Base-by-base conservation (phyloP, 2,329 filamentous ascomycete species). In the Xylaria polymorpha region DNA sequence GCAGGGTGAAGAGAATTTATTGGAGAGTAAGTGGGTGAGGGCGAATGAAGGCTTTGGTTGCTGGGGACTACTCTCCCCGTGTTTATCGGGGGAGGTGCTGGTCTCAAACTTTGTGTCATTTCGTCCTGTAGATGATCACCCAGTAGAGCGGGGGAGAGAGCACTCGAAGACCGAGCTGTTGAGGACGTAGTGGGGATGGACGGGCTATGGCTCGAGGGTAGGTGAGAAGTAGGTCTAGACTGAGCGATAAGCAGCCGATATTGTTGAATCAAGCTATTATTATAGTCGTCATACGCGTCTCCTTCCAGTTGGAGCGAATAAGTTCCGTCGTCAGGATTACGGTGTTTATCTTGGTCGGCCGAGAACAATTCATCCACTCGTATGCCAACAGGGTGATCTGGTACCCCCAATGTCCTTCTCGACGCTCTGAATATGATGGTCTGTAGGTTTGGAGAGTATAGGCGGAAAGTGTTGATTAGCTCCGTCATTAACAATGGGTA, bases 401-500 rank as follows among this genome's bases (percentile, higher is more conserved):
- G 29, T 18, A 81, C 72, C 4, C 81, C 81, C 71, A 86, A 78
- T n/a, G 85, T 80, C 46, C 86, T 83, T 57, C 85, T 76, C 12
- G 83, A 81, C 4, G 85, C 82, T 32, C 82, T 83, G 73, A 90
- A 91, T 3, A 88, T 78, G 35, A 88, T 84, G 1, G 77, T 78
- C 72, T 89, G 86, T 7, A 92, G 78, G 0, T 84, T 80, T 0
- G 80, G 75, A 0, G 89, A 91, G 8, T 75, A 76, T 14, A 90
- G 76, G 6, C 77, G 75, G 43, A 91, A 81, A 14, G 78, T 72
- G n/a, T 77, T 75, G 4, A 82, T 76, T 35, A 92, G 78, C 73
- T 91, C 89, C 62, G 83, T 81, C 41, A 87, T 83, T n/a, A 89
- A 78, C 5, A 88, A 85, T 3, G 89, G 89, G 72, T 84, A 86